phyloP scores from a whole-genome alignment of 306 rosid genomes.

The Malus sieversii region DNA sequence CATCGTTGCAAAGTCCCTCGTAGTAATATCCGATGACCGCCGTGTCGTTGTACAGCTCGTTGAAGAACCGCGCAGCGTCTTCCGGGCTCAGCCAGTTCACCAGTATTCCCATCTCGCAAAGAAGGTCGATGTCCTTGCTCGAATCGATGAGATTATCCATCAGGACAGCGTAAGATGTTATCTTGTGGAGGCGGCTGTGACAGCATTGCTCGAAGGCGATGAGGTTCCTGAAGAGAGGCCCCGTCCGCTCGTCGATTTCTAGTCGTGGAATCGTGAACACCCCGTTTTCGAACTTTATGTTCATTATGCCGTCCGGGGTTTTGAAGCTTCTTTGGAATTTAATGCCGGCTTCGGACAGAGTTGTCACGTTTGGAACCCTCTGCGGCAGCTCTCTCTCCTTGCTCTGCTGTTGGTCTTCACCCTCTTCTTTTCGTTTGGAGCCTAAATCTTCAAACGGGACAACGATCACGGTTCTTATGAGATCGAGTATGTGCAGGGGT shows the following conservation, averaged over 20 bases:
- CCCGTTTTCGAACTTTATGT: neutral
- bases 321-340: neutral
- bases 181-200: neutral
- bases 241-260: neutral
- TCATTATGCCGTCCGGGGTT: neutral
- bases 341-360: neutral
- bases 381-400: neutral
- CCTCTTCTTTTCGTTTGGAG: too few relatives aligned
- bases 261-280: neutral
- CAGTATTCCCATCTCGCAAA: neutral
- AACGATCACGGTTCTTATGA: neutral
- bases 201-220: constrained; percentile 4
- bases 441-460: rapidly evolving
- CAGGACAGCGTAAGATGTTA: constrained; percentile 12
- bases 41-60: neutral
- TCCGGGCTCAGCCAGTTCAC: neutral
- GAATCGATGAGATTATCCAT: constrained; percentile 11
- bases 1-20: rapidly evolving
- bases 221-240: neutral
- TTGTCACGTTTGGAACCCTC: neutral
- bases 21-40: neutral
- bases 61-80: neutral
- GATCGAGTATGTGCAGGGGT: neutral
- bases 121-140: neutral
- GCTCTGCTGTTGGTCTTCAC: too few relatives aligned